These are phyloP conservation scores for Hyphopichia khmerensis DNA, from an alignment of 1,139 yeast species.

Conservation along the genomic window DNA sequence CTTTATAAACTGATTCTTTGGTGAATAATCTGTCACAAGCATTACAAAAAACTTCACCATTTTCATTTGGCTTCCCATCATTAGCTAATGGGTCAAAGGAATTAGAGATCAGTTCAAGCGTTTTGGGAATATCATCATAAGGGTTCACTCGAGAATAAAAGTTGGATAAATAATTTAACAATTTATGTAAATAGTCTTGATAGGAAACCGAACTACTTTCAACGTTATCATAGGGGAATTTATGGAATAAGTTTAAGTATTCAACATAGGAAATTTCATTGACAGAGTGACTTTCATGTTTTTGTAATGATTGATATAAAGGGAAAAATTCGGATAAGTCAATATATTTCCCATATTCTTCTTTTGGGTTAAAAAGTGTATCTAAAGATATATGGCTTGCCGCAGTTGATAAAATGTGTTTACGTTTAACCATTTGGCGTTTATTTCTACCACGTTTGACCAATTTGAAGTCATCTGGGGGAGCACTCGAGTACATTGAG, in stretches of 20 bases:
- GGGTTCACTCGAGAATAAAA: constrained; percentile 44
- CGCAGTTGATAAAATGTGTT: constrained; percentile 46
- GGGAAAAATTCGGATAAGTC: constrained; percentile 56
- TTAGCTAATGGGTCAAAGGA: not conserved
- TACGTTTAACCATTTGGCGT: constrained; percentile 28
- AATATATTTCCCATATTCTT: constrained; percentile 61
- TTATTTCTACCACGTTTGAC: constrained; percentile 17
- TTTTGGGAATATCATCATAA: constrained; percentile 24
- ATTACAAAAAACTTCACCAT: constrained; percentile 53
- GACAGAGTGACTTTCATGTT: constrained; percentile 8
- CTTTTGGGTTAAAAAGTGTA: constrained; percentile 54
- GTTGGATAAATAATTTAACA: constrained; percentile 36
- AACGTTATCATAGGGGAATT: constrained; percentile 30
- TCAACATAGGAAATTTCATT: constrained; percentile 43
- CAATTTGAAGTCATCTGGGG: constrained; percentile 13
- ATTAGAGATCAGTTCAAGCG: constrained; percentile 26
- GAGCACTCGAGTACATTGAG: constrained; percentile 35
- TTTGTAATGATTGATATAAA: constrained; percentile 44
- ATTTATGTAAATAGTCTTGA: constrained; percentile 37
- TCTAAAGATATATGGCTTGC: constrained; percentile 51
- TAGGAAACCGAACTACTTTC: constrained; percentile 34
- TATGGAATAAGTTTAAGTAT: constrained; percentile 48
- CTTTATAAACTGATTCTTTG: constrained; percentile 62
- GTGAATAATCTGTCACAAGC: constrained; percentile 67
- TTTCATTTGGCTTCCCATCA: constrained; percentile 16